A percentile compares a stretch with the other conserved stretches of the same genome.
Evolutionary conservation across 1,284 basidiomycete genomes (phyloP).

Genomic region (Rhodotorula sp.): DNA sequence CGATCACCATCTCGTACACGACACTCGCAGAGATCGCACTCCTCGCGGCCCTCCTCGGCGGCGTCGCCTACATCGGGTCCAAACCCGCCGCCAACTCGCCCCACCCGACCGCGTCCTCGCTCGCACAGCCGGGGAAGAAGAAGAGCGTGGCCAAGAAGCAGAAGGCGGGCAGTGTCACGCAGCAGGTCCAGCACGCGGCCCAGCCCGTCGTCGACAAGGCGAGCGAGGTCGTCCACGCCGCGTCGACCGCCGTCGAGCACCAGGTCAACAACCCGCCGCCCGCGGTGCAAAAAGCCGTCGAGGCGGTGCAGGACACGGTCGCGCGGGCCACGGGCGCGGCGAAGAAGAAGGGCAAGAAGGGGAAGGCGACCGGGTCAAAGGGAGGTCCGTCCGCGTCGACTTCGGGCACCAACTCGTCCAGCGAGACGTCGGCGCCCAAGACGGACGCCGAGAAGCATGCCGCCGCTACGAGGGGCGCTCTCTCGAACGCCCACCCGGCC

Average conservation of each 20-base stretch:
- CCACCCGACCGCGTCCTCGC: neutral
- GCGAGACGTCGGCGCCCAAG: neutral
- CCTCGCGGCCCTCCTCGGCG: constrained; percentile 19
- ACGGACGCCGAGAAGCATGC: constrained; percentile 1
- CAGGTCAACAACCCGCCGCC: neutral
- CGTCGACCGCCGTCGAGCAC: constrained; percentile 8
- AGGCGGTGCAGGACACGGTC: neutral
- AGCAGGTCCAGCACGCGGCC: too few relatives aligned
- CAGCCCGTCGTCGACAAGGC: neutral
- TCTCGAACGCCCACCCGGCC: neutral
- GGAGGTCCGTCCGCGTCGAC: neutral
- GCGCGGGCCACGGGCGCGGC: neutral
- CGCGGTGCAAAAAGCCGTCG: neutral
- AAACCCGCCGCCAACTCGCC: neutral
- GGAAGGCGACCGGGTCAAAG: neutral
- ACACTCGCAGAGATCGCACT: constrained; percentile 27
- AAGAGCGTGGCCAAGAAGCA: constrained; percentile 23
- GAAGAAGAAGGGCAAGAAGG: constrained; percentile 20
- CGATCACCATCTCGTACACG: constrained; percentile 23
- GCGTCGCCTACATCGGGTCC: constrained; percentile 21
- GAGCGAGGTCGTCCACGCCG: constrained; percentile 1
- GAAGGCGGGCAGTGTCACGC: constrained; percentile 6
- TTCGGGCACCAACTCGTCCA: neutral
- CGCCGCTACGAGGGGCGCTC: neutral
- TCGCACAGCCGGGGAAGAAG: neutral